Base-by-base conservation (phyloP, 768 basidiomycete species). In the Tephrocybe rancida region DNA sequence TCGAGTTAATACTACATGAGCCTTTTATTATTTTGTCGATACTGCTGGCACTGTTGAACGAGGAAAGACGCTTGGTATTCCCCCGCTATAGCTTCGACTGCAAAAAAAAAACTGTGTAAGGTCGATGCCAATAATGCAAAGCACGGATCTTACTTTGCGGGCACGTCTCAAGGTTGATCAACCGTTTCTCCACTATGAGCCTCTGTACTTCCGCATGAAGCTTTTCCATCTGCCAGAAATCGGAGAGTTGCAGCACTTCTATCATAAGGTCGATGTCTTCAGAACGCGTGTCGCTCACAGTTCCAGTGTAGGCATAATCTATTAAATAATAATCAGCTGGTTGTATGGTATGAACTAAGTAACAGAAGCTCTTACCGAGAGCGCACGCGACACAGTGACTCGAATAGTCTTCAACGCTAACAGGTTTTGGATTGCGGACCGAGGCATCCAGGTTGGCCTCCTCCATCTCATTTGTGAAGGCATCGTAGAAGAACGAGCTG, bases 291-390 rank as follows among this genome's bases (percentile, higher is more conserved):
- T 48, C 45, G 8, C 26, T 19, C 6, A 55, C 37, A 2, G 21
- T 51, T 10, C 69, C 64, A 0, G 67, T 70, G 49, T 76, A 74
- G 1, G 68, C 61, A 29, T 64, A 64, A 52, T 75, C 73, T 75
- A n/a, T 46, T 4, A 42, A 44, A 16, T 22, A 21, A 30, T 19
- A 16, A 16, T 38, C 44, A 32, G 26, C 39, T 11, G 19, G 29
- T 50, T 26, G 44, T 9, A n/a, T n/a, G n/a, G n/a, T 3, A 25
- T 27, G 16, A 26, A 14, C 1, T n/a, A 26, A 2, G 22, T 9
- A 54, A 14, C 2, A 5, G 10, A 9, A 41, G 2, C 18, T 52
- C 67, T 48, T 50, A 73, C 74, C 68, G 13, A 75, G 57, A 4
- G 70, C 61, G 3, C 48, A 45, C 13, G 56, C 51, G 24, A 72